Conservation (phyloP, 495 filamentous ascomycete genomes). For the Pyronema domesticum region DNA sequence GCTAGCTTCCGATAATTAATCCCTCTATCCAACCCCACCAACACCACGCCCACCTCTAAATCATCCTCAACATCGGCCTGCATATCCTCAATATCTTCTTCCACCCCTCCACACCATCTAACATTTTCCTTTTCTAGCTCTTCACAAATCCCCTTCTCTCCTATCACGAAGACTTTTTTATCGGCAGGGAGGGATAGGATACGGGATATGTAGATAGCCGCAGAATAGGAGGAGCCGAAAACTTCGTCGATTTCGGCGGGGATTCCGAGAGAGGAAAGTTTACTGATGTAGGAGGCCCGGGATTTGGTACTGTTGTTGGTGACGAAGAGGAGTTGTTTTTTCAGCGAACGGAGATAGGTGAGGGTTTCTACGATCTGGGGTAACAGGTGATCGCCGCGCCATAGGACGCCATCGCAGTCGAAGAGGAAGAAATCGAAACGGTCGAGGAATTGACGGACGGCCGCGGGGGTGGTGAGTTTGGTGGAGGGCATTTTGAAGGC, state of each 20-base stretch:
- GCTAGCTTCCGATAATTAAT: slow-evolving; percentile 85
- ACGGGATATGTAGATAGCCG: slow-evolving; percentile 88
- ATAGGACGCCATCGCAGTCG: slow-evolving; percentile 94
- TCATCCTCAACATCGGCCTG: slow-evolving; percentile 66
- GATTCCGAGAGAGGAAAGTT: slow-evolving; percentile 53
- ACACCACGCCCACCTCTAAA: slow-evolving; percentile 56
- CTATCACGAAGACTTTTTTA: slow-evolving; percentile 85
- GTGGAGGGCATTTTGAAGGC: slow-evolving; percentile 30
- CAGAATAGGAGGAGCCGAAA: slow-evolving; percentile 85
- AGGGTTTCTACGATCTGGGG: slow-evolving; percentile 67
- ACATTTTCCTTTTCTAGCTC: slow-evolving; percentile 65
- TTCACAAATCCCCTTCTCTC: slow-evolving; percentile 78
- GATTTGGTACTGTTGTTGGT: slow-evolving; percentile 99
- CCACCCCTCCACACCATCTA: slow-evolving; percentile 73
- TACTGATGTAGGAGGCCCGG: slow-evolving; percentile 76
- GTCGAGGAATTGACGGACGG: slow-evolving; percentile 64
- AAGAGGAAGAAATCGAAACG: slow-evolving; percentile 91
- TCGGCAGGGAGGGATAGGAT: slow-evolving; percentile 63
- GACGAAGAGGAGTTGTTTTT: slow-evolving; percentile 87
- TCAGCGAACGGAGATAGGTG: slow-evolving; percentile 56
- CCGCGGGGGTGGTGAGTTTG: slow-evolving; percentile 59
- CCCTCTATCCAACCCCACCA: slow-evolving; percentile 80
- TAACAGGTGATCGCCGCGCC: slow-evolving; percentile 84
- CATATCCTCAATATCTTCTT: slow-evolving; percentile 56
- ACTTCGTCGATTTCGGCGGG: slow-evolving; percentile 69